These are phyloP conservation scores for Hysterium pulicare DNA, from an alignment of 2,329 filamentous ascomycete genomes.

Conservation along the genomic window DNA sequence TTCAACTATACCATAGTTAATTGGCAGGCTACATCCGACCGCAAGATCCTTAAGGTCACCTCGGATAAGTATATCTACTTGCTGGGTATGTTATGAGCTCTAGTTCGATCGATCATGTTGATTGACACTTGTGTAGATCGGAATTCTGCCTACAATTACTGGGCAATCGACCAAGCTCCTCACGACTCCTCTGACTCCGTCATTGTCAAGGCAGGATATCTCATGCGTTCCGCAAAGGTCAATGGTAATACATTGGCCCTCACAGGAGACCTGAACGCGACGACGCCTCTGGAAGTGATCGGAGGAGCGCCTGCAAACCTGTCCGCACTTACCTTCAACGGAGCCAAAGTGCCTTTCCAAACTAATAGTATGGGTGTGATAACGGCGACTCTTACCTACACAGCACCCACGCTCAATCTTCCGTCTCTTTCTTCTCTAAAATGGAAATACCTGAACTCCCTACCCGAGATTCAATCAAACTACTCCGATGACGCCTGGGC, in stretches of 20 bases:
- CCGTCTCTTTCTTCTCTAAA: constrained; percentile 57
- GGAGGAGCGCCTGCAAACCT: constrained; percentile 54
- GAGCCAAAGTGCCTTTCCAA: constrained; percentile 39
- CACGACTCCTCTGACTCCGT: constrained; percentile 39
- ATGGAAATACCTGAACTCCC: constrained; percentile 68
- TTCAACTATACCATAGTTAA: constrained; percentile 49
- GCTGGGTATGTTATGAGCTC: constrained; percentile 42
- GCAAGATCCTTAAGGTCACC: constrained; percentile 51
- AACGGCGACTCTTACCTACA: constrained; percentile 51
- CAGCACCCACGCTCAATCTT: constrained; percentile 49
- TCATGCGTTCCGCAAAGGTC: constrained; percentile 59
- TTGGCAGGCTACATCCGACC: constrained; percentile 55
- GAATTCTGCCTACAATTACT: constrained; percentile 66
- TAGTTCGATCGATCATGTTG: not conserved
- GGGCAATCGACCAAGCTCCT: constrained; percentile 53
- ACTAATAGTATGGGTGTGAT: constrained; percentile 47
- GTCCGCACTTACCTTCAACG: constrained; percentile 62
- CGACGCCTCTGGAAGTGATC: constrained; percentile 65
- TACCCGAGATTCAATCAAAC: constrained; percentile 62
- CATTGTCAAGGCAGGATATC: constrained; percentile 62
- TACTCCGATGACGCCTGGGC: constrained; percentile 72
- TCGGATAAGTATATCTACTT: constrained; percentile 55
- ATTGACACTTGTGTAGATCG: constrained; percentile 46
- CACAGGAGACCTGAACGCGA: constrained; percentile 69
- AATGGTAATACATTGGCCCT: constrained; percentile 57